Evolutionary conservation across 2,329 filamentous ascomycete genomes (phyloP).

Genomic region (Alternaria solani): DNA sequence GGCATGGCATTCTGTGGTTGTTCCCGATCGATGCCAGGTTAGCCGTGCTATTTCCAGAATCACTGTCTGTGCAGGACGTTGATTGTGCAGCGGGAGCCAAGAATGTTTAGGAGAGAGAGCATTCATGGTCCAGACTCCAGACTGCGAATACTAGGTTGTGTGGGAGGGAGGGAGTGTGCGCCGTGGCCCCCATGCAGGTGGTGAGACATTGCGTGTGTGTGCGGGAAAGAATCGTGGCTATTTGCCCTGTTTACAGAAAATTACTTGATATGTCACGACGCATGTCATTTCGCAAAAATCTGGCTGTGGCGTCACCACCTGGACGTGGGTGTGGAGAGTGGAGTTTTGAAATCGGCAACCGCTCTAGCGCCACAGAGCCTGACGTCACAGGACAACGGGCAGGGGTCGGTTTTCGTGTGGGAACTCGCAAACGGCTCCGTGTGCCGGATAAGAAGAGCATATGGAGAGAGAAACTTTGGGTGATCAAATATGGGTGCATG

Average conservation of each 20-base stretch:
- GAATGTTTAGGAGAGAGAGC: neutral
- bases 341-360: no score
- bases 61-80: neutral
- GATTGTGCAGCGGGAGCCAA: neutral
- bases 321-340: neutral
- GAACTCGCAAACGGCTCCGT: neutral
- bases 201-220: constrained; percentile 6
- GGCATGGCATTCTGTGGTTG: neutral
- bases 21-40: constrained; percentile 5
- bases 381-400: no score
- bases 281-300: neutral
- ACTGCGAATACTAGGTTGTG: neutral
- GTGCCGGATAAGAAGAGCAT: neutral
- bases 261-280: neutral
- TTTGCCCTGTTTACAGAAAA: constrained; percentile 12
- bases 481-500: constrained; percentile 1
- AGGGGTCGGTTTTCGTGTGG: neutral
- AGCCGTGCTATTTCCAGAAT: neutral
- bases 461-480: neutral
- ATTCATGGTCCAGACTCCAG: neutral
- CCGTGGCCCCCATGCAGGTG: neutral
- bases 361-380: no score
- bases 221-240: neutral
- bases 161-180: no score
- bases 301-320: constrained; percentile 13